Evolutionary conservation across 805 yeast genomes (phyloP).

Genomic region (Metschnikowia similis): DNA sequence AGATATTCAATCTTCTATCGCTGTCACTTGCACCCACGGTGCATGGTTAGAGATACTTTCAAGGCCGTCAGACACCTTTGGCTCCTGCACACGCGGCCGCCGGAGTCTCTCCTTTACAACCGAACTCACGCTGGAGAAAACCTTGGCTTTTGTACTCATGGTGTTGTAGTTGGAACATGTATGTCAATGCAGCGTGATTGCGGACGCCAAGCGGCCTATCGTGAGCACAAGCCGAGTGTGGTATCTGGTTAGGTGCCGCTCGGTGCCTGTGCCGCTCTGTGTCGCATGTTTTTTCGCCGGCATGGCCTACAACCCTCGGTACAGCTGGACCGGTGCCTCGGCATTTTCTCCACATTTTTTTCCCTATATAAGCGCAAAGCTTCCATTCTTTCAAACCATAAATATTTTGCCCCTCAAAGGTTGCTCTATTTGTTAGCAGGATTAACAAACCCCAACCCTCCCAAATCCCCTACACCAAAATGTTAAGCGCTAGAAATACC

Average conservation of each 20-base stretch:
- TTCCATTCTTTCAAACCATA: neutral
- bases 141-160: neutral
- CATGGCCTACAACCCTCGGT: constrained; percentile 2
- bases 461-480: neutral
- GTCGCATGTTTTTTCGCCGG: constrained; percentile 3
- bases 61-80: neutral
- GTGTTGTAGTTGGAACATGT: neutral
- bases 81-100: neutral
- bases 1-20: too few relatives aligned
- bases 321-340: constrained; percentile 2
- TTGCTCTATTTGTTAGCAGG: neutral
- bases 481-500: constrained; percentile 13
- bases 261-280: neutral
- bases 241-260: neutral
- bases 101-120: neutral
- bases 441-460: neutral
- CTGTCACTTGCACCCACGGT: neutral
- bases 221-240: neutral
- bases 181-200: neutral
- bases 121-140: neutral
- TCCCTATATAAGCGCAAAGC: constrained; percentile 3
- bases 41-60: neutral
- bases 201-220: neutral
- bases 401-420: neutral
- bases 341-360: constrained; percentile 6